These are phyloP conservation scores for Vanrija sp. DNA, from an alignment of 1,284 basidiomycete genomes.

Conservation along the genomic window DNA sequence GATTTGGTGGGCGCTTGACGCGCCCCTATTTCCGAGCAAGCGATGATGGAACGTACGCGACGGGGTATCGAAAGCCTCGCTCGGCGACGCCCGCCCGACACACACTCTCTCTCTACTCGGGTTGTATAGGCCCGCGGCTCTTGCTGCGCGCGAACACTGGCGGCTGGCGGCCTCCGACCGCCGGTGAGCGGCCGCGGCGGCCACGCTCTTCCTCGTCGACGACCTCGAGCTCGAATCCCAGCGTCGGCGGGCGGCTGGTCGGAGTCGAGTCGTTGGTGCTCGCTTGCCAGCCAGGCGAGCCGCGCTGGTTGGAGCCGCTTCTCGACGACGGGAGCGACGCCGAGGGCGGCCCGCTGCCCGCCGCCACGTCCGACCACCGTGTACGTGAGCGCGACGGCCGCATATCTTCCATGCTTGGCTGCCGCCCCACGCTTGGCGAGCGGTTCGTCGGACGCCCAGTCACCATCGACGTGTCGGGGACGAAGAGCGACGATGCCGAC, in stretches of 20 bases:
- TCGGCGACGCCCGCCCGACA: too few species aligned
- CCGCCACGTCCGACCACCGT: neutral
- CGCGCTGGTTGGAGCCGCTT: neutral
- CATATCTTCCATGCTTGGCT: too few species aligned
- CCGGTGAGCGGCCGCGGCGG: neutral
- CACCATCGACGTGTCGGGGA: neutral
- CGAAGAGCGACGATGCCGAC: neutral
- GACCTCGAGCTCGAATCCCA: conserved; percentile 14
- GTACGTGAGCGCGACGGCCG: neutral
- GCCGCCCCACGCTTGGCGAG: too few species aligned
- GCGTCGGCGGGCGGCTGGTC: conserved; percentile 4
- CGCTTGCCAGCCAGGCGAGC: neutral
- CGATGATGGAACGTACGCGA: too few species aligned
- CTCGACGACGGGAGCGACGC: neutral
- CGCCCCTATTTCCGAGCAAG: too few species aligned
- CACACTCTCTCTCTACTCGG: too few species aligned
- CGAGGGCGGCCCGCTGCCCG: neutral
- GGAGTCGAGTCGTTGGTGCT: neutral
- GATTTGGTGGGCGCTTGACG: too few species aligned
- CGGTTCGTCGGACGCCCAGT: neutral
- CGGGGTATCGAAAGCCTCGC: too few species aligned
- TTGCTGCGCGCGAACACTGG: too few species aligned
- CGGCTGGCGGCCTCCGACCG: too few species aligned
- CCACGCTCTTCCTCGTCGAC: conserved; percentile 14
- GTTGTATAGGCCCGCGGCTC: too few species aligned